Base-by-base conservation (phyloP, 2,329 filamentous ascomycete species). In the Kalmusia sp. region DNA sequence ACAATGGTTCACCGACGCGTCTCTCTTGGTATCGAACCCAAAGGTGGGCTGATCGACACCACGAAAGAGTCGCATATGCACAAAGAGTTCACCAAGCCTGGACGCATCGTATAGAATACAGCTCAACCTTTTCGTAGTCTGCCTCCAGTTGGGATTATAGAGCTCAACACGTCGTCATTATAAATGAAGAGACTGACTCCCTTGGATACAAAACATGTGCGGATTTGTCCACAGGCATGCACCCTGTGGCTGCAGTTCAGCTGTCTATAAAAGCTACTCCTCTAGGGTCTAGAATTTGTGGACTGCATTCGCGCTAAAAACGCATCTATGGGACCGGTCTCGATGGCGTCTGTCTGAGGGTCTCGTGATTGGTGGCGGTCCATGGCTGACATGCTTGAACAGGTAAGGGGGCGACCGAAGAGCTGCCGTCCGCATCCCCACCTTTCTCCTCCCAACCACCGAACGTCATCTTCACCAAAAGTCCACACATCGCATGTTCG, bases 391-490 rank as follows among this genome's bases (percentile, higher is more conserved):
- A 30, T 49, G 46, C 62, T 57, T 25, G 35, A 59, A 52, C n/a
- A 34, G 55, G 57, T 27, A 63, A 63, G 19, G 35, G 56, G 53
- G 57, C 47, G 48, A 34, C 60, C 65, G 59, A 64, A 51, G 58
- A 63, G 57, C 59, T 60, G 63, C 65, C 64, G 61, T 28, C 31
- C 43, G 38, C 41, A 43, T 57, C 54, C 47, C 54, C 54, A 40
- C 54, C 62, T 64, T 64, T 64, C 63, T 15, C 59, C 58, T 62
- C 63, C 65, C 63, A 63, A 51, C 55, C 57, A 61, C 51, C 57
- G 49, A 64, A 62, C 63, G 61, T 68, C 64, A 65, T 53, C 48
- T 52, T 52, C 48, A 46, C 34, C n/a, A n/a, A n/a, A n/a, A n/a
- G n/a, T 17, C 25, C 14, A 27, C 24, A 43, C 24, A 30, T 17